These are phyloP conservation scores for Exophiala xenobiotica DNA, from an alignment of 2,329 filamentous ascomycete genomes.

Conservation along the genomic window DNA sequence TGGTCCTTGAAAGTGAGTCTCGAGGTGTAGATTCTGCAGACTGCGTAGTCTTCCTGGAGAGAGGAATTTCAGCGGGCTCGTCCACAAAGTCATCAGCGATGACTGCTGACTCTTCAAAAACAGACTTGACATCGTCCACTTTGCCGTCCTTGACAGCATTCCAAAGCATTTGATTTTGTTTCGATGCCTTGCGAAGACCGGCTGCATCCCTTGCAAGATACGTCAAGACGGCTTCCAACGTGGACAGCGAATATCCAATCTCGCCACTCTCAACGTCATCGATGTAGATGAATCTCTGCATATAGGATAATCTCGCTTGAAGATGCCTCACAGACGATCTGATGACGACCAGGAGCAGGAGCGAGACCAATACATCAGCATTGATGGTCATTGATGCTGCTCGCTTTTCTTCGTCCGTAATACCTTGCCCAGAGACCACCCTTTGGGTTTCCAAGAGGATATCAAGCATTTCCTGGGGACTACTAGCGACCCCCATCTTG, in stretches of 20 bases:
- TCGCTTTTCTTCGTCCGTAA: constrained; percentile 50
- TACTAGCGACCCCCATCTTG: constrained; percentile 73
- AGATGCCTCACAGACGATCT: constrained; percentile 83
- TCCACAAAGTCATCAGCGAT: constrained; percentile 48
- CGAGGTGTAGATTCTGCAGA: constrained; percentile 24
- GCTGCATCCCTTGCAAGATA: constrained; percentile 83
- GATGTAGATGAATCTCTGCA: constrained; percentile 95
- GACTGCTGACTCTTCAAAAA: constrained; percentile 69
- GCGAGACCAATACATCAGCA: constrained; percentile 87
- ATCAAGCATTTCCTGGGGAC: constrained; percentile 86
- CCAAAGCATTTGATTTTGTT: constrained; percentile 83
- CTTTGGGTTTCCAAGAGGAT: constrained; percentile 79
- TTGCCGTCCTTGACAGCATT: constrained; percentile 78
- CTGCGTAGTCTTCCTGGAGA: constrained; percentile 24
- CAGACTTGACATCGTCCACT: constrained; percentile 69
- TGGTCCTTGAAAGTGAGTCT: constrained; percentile 39
- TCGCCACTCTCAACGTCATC: constrained; percentile 97
- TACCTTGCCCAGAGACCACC: constrained; percentile 65
- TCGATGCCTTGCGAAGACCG: constrained; percentile 78
- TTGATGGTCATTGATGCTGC: constrained; percentile 65
- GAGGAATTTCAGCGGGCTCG: constrained; percentile 36
- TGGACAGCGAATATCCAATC: constrained; percentile 92
- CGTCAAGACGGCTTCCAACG: constrained; percentile 87
- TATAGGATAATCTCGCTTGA: constrained; percentile 86
- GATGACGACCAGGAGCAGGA: constrained; percentile 89